phyloP scores from a whole-genome alignment of 257 asterid species.

The Solanum pennellii region DNA sequence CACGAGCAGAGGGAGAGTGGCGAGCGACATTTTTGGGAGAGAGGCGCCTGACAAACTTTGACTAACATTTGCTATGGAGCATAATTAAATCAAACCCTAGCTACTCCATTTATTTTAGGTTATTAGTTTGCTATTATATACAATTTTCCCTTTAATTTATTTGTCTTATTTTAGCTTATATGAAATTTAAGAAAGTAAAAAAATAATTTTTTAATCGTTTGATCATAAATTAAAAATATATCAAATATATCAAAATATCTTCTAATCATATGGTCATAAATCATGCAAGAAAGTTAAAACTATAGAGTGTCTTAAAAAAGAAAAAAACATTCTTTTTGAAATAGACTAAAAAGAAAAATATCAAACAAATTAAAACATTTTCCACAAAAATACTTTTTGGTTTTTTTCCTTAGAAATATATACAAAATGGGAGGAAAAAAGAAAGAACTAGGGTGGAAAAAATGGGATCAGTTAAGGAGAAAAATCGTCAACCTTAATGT shows the following conservation, averaged over 20 bases:
- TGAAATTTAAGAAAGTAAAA: not conserved
- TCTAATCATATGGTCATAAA: not conserved
- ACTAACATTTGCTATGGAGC: no score
- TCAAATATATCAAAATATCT: not conserved
- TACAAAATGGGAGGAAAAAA: not conserved
- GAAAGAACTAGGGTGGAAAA: not conserved
- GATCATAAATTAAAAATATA: not conserved
- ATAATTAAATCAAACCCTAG: no score
- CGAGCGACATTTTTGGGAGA: no score
- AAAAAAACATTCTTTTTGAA: no score
- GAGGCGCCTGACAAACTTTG: no score
- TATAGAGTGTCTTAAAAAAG: not conserved
- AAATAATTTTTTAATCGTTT: accelerated
- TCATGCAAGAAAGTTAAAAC: not conserved
- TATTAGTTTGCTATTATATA: no score
- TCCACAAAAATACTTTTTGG: no score
- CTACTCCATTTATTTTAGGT: no score
- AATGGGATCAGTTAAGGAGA: not conserved
- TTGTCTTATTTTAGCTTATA: not conserved
- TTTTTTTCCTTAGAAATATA: not conserved
- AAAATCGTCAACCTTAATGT: not conserved
- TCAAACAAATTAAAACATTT: not conserved
- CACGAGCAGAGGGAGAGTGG: no score
- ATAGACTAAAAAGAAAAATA: not conserved
- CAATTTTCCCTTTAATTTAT: not conserved